phyloP scores from a whole-genome alignment of 73 alveolate genomes.

The Tetrahymena thermophila region DNA sequence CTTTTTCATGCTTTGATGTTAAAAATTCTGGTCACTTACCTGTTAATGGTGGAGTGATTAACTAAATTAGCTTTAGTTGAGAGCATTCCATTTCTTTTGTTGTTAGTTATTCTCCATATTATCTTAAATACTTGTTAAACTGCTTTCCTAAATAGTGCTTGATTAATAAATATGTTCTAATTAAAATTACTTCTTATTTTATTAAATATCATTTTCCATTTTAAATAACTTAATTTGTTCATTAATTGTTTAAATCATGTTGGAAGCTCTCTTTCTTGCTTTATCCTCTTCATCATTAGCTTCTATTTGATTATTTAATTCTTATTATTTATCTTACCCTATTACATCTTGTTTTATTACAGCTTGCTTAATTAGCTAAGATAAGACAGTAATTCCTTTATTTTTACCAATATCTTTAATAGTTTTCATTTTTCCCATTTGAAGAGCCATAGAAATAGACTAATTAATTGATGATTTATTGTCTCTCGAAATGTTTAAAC shows the following conservation, averaged over 20 bases:
- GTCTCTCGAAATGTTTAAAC: background rate
- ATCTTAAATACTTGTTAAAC: background rate
- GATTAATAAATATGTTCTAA: background rate
- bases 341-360: background rate
- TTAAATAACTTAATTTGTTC: background rate
- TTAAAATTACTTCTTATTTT: background rate
- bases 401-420: background rate
- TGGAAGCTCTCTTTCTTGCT: background rate
- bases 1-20: background rate
- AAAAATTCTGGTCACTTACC: too few species aligned
- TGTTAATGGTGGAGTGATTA: too few species aligned
- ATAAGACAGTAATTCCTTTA: background rate
- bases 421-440: background rate
- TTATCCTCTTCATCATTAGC: background rate
- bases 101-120: background rate
- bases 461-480: background rate
- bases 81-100: background rate
- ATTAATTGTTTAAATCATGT: background rate
- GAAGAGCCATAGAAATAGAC: background rate
- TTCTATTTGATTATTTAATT: background rate
- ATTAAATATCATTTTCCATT: background rate
- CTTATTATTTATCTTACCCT: background rate
- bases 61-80: background rate
- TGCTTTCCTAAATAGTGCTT: background rate
- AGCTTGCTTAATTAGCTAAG: background rate